Conservation (phyloP, 2,329 filamentous ascomycete species). For the Colletotrichum noveboracense region DNA sequence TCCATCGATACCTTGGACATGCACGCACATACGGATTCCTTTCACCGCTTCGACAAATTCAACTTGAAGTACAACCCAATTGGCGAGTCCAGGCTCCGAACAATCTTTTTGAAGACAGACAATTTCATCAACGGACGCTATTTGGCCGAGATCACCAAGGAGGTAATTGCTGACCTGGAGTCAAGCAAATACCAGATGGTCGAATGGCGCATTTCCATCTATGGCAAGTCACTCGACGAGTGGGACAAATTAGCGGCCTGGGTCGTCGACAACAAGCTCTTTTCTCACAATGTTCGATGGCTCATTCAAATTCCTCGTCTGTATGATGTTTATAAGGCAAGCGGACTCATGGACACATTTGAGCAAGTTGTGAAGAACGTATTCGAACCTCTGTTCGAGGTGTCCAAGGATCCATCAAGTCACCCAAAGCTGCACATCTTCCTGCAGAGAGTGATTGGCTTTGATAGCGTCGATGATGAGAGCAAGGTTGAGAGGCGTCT, state of each 20-base stretch:
- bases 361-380: conserved; percentile 91
- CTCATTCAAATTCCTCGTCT: conserved; percentile 93
- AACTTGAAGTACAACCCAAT: conserved; percentile 99
- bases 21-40: conserved; percentile 97
- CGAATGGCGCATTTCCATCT: conserved; percentile 98
- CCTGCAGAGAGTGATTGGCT: conserved; percentile 92
- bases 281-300: conserved; percentile 98
- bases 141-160: conserved; percentile 95
- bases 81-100: conserved; percentile 90
- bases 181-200: conserved; percentile 99
- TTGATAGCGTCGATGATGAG: conserved; percentile 97
- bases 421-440: conserved; percentile 96
- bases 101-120: conserved; percentile 99
- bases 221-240: conserved; percentile 88
- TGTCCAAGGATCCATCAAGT: conserved; percentile 82
- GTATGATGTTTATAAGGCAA: conserved; percentile 95
- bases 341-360: conserved; percentile 84
- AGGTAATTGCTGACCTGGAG: conserved; percentile 95
- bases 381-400: conserved; percentile 93
- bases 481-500: conserved; percentile 94
- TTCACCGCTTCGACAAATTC: conserved; percentile 99
- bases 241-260: conserved; percentile 98
- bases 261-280: conserved; percentile 98
- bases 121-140: conserved; percentile 97
- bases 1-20: conserved; percentile 99